Percentiles rank a stretch among this genome's conserved stretches.
Evolutionary conservation across 2,329 filamentous ascomycete species (phyloP).

Genomic region (Colletotrichum orchidophilum): DNA sequence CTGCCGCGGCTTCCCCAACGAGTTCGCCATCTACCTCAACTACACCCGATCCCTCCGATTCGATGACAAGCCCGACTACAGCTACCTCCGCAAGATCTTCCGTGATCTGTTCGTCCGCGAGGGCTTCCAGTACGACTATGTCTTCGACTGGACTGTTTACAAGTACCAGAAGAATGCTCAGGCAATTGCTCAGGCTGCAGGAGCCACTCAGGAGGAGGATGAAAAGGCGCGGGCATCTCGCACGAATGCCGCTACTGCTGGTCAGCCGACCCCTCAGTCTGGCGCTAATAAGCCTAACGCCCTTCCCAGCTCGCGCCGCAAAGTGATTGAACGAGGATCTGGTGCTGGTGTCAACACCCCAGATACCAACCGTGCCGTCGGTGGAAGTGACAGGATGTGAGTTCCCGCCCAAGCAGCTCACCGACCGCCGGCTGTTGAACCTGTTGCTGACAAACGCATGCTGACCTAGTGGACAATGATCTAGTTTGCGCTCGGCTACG

Average conservation of each 20-base stretch:
- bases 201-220: conserved; percentile 70
- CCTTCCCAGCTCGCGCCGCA: conserved; percentile 81
- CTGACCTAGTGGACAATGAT: conserved; percentile 86
- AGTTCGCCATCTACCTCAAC: conserved; percentile 99
- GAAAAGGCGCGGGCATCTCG: conserved; percentile 79
- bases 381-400: conserved; percentile 95
- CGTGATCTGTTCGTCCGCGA: conserved; percentile 98
- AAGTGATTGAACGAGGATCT: conserved; percentile 78
- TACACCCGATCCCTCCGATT: conserved; percentile 98
- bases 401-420: conserved; percentile 66
- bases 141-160: conserved; percentile 99
- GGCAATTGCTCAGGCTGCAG: conserved; percentile 81
- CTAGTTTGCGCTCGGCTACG: conserved; percentile 84
- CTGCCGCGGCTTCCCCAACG: conserved; percentile 98
- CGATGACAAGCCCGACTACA: conserved; percentile 99
- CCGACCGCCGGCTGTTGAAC: conserved; percentile 77
- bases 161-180: conserved; percentile 99
- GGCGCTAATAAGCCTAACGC: conserved; percentile 76
- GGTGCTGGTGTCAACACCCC: conserved; percentile 71
- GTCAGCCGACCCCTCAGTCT: conserved; percentile 65
- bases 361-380: conserved; percentile 78
- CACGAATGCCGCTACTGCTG: conserved; percentile 71
- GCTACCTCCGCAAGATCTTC: conserved; percentile 99
- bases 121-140: conserved; percentile 99
- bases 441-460: conserved; percentile 75